Evolutionary conservation across 768 basidiomycete species (phyloP), one percentile per base, ranked within the genome.

Genomic region (Leccinum uliginosum): DNA sequence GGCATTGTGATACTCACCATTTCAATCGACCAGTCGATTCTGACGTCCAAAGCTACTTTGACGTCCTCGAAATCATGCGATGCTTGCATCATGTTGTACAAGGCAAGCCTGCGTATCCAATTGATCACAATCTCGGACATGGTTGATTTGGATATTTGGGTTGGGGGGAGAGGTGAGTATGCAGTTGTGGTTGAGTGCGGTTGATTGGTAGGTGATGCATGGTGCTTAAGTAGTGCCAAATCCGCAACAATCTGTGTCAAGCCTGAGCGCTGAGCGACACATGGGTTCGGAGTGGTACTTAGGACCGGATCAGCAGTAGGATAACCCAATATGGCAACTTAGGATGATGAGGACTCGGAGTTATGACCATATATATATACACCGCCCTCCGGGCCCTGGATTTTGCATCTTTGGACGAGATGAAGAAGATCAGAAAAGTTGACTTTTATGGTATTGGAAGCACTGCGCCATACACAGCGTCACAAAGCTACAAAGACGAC

Each of bases 11-110:
- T n/a, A 46, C 62, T 60, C 19, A 67, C 66, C 1, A 67, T 40
- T 6, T 69, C 66, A 1, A 69, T 64, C 3, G 65, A 62, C 62
- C 67, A 62, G n/a, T 55, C 45, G 4, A 35, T 60, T 4, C 65
- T 50, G 9, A 62, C 60, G n/a, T 59, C 56, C 43, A 67, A 44
- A 45, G 32, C 50, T 24, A 6, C 11, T 21, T 44, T 67, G 57
- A 67, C 58, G 3, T 67, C 67, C 38, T 62, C 46, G 46, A 67
- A 67, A 54, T 67, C 65, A 3, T 5, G 21, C 8, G 65, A 67
- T 2, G 60, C 53, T 11, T 1, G 38, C 35, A 67, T 55, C 56
- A 50, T 59, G 10, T 67, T 32, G 1, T 69, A 67, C 1, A 65
- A 38, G 5, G 65, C 64, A 3, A 62, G 21, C 26, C 15, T 6